A percentile compares a stretch with the other conserved stretches of the same genome.
These are phyloP conservation scores for Eutrema salsugineum DNA, from an alignment of 441 rosid genomes.

Conservation along the genomic window DNA sequence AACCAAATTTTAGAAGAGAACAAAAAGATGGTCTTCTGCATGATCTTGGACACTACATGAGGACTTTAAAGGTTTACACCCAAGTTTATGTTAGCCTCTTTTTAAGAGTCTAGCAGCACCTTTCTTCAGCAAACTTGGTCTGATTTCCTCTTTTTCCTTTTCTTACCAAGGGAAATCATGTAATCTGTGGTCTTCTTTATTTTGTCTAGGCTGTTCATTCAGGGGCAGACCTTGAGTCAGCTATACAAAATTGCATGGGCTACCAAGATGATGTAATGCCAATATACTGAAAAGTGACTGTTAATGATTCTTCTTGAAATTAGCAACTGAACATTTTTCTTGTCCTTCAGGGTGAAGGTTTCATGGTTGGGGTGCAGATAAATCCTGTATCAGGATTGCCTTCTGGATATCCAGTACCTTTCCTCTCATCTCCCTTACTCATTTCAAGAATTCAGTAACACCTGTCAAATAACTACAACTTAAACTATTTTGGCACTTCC, in stretches of 20 bases:
- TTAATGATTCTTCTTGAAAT: slow-evolving; percentile 21
- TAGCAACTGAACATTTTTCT: slow-evolving; percentile 25
- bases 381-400: slow-evolving; percentile 92
- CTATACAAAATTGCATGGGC: slow-evolving; percentile 96
- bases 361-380: slow-evolving; percentile 99
- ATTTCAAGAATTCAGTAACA: slow-evolving; percentile 10
- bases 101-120: not conserved
- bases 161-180: not conserved
- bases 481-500: slow-evolving; percentile 22
- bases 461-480: slow-evolving; percentile 6
- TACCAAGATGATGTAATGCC: slow-evolving; percentile 68
- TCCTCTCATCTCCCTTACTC: slow-evolving; percentile 24
- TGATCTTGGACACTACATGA: slow-evolving; percentile 94
- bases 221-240: slow-evolving; percentile 99
- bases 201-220: slow-evolving; percentile 94
- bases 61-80: slow-evolving; percentile 87
- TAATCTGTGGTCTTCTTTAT: slow-evolving; percentile 15
- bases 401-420: slow-evolving; percentile 77
- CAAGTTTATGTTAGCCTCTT: not conserved
- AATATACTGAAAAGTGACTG: slow-evolving; percentile 25
- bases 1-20: slow-evolving; percentile 78
- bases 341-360: slow-evolving; percentile 88
- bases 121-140: slow-evolving; percentile 13
- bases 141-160: not conserved
- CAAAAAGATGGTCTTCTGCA: slow-evolving; percentile 86